A percentile compares a stretch with the other conserved stretches of the same genome.
These are phyloP conservation scores for Vitellaria paradoxa DNA, from an alignment of 179 eudicot genomes.

Conservation along the genomic window DNA sequence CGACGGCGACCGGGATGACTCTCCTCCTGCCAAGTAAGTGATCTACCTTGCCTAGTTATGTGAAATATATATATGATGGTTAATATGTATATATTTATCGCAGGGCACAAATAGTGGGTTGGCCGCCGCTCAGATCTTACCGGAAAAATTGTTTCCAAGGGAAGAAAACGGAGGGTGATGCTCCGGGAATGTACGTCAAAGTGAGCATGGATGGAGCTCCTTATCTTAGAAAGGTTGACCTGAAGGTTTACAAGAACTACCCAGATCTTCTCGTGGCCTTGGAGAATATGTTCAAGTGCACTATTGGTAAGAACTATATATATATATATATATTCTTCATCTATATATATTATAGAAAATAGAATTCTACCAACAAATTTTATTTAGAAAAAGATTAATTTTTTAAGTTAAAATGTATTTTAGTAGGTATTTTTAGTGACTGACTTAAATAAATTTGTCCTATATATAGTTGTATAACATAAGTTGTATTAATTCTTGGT, in stretches of 20 bases:
- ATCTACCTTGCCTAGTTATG: neutral
- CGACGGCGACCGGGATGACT: constrained; percentile 34
- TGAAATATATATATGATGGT: neutral
- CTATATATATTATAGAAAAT: no score
- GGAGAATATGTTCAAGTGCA: constrained; percentile 48
- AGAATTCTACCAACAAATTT: no score
- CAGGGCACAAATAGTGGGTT: constrained; percentile 50
- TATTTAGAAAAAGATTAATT: no score
- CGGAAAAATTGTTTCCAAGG: constrained; percentile 28
- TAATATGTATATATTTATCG: neutral
- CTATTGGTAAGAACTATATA: constrained; percentile 31
- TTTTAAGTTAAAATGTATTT: no score
- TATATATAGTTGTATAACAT: no score
- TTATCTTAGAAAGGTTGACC: constrained; percentile 48
- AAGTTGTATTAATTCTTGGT: neutral
- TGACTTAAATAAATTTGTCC: no score
- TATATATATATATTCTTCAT: no score
- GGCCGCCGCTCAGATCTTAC: constrained; percentile 50
- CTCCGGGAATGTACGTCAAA: constrained; percentile 29
- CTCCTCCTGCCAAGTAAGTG: constrained; percentile 76
- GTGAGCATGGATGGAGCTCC: constrained; percentile 69
- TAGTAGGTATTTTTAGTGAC: no score
- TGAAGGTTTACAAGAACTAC: constrained; percentile 36
- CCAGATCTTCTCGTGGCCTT: constrained; percentile 37
- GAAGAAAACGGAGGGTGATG: constrained; percentile 24